phyloP scores from a whole-genome alignment of 306 rosid genomes.

The Sesbania bispinosa region DNA sequence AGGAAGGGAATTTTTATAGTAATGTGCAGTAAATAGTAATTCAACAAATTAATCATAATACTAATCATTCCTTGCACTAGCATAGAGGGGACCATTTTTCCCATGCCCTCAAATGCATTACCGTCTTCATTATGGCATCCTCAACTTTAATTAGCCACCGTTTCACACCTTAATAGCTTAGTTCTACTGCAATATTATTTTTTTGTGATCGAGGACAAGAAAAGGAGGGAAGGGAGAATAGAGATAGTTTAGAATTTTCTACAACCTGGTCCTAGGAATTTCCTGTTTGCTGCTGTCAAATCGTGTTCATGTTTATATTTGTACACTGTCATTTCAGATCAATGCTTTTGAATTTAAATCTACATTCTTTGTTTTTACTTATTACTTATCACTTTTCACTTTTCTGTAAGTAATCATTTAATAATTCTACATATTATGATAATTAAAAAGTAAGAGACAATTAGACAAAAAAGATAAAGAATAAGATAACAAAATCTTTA shows the following conservation, averaged over 20 bases:
- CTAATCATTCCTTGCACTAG: too few species aligned
- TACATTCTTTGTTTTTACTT: neutral
- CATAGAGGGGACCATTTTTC: conserved; percentile 49
- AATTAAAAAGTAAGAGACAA: conserved; percentile 2
- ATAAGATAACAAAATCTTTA: neutral
- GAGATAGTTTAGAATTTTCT: neutral
- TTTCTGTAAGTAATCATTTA: neutral
- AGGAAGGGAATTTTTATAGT: too few species aligned
- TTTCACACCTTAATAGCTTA: conserved; percentile 41
- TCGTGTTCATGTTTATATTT: neutral
- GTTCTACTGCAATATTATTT: conserved; percentile 11
- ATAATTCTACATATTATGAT: neutral
- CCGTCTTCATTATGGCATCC: conserved; percentile 52
- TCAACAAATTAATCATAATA: too few species aligned
- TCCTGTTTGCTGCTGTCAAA: conserved; percentile 4
- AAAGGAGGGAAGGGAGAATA: neutral
- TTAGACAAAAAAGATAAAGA: neutral
- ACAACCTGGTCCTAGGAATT: neutral
- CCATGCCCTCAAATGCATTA: conserved; percentile 49
- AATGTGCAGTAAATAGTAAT: too few species aligned
- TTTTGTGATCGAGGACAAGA: neutral
- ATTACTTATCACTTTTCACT: neutral
- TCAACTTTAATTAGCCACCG: conserved; percentile 37
- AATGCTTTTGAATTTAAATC: neutral
- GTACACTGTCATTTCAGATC: neutral